These are phyloP conservation scores for Corylus heterophylla DNA, from an alignment of 306 rosid genomes.

Conservation along the genomic window DNA sequence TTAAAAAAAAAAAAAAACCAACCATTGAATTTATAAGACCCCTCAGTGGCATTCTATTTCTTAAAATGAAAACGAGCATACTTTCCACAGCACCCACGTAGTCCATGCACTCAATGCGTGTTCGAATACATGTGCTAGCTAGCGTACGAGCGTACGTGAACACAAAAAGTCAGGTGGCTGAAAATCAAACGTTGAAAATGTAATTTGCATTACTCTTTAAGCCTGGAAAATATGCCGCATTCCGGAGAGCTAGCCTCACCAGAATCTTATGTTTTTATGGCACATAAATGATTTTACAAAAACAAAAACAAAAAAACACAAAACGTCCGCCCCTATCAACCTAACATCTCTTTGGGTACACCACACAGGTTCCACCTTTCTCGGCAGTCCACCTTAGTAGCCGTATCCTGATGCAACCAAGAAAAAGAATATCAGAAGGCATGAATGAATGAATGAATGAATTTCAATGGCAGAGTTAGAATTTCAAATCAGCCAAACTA, in stretches of 20 bases:
- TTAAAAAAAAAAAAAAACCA: no score
- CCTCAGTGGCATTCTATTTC: no score
- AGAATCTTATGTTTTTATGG: not conserved
- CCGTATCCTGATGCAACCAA: conserved; percentile 57
- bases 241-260: conserved; percentile 15
- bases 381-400: conserved; percentile 20
- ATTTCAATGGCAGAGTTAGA: no score
- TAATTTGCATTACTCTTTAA: not conserved
- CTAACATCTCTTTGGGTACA: not conserved
- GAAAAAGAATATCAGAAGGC: not conserved
- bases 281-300: not conserved
- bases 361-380: not conserved
- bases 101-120: no score
- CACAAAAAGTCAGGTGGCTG: no score
- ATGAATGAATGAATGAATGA: not conserved
- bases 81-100: no score
- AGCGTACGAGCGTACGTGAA: no score
- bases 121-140: no score
- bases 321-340: not conserved
- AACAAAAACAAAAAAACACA: conserved; percentile 4
- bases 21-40: no score
- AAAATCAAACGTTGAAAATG: no score
- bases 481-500: not conserved
- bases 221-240: conserved; percentile 1
- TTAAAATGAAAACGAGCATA: no score